Percentiles rank a stretch among this genome's conserved stretches.
Evolutionary conservation across 306 rosid species (phyloP).

Genomic region (Vachellia pachyceras): DNA sequence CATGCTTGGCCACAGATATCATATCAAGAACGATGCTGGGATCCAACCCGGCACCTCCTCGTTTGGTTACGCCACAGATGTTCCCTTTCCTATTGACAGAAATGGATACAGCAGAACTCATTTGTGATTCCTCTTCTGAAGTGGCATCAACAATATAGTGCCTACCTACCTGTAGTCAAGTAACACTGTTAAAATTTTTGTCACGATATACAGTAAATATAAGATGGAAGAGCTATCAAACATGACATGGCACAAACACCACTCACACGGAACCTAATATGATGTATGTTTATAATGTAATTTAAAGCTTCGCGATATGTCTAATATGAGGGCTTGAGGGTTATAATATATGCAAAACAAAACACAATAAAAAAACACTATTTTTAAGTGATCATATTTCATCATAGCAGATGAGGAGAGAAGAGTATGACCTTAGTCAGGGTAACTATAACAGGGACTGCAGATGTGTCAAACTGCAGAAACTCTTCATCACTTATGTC

Average conservation of each 20-base stretch:
- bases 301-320: neutral
- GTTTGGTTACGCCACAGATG: conserved; percentile 79
- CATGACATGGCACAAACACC: too few species aligned
- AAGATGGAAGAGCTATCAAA: conserved; percentile 3
- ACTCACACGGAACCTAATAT: too few species aligned
- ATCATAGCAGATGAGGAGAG: neutral
- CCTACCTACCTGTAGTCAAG: conserved; percentile 60
- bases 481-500: conserved; percentile 89
- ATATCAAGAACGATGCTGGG: conserved; percentile 89
- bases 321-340: neutral
- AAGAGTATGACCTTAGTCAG: conserved; percentile 68
- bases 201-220: conserved; percentile 9
- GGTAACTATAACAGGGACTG: conserved; percentile 82
- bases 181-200: conserved; percentile 1
- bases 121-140: conserved; percentile 87
- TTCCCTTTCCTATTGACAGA: conserved; percentile 71
- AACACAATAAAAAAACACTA: too few species aligned
- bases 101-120: conserved; percentile 84
- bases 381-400: neutral
- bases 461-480: conserved; percentile 84
- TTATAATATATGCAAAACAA: too few species aligned
- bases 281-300: neutral
- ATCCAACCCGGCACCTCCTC: conserved; percentile 83
- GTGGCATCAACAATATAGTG: conserved; percentile 91
- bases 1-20: conserved; percentile 77